These are phyloP conservation scores for Arthrocladium fulminans DNA, from an alignment of 2,329 filamentous ascomycete genomes.

Conservation along the genomic window DNA sequence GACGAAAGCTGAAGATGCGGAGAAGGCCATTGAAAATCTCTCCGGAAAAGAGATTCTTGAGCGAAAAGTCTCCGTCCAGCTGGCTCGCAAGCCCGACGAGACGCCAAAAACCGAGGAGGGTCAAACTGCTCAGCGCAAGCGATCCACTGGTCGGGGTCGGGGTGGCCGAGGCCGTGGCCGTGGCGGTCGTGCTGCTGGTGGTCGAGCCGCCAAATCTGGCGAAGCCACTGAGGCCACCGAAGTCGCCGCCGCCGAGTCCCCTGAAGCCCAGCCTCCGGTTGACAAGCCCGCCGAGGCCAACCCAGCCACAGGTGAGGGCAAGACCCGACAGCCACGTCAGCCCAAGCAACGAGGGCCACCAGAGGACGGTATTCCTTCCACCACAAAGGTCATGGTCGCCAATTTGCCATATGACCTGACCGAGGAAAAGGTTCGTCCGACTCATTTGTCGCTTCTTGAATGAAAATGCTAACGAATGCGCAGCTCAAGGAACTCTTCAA, in stretches of 20 bases:
- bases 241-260: conserved; percentile 38
- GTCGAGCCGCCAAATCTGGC: conserved; percentile 52
- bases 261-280: conserved; percentile 50
- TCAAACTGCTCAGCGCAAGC: conserved; percentile 52
- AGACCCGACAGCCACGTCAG: conserved; percentile 44
- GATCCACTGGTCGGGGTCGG: conserved; percentile 50
- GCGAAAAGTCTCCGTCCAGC: conserved; percentile 97
- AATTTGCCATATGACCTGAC: conserved; percentile 97
- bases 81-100: conserved; percentile 93
- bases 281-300: conserved; percentile 47
- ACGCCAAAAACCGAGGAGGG: conserved; percentile 62
- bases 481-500: conserved; percentile 96
- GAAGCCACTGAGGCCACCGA: conserved; percentile 33
- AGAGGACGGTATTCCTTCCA: conserved; percentile 93
- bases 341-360: conserved; percentile 86
- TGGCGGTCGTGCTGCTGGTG: conserved; percentile 58
- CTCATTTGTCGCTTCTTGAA: neutral
- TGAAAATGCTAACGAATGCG: conserved; percentile 25
- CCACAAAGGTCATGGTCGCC: conserved; percentile 99
- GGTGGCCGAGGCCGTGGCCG: conserved; percentile 54
- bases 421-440: conserved; percentile 74
- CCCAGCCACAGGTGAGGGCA: conserved; percentile 29
- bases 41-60: conserved; percentile 97
- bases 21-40: conserved; percentile 89
- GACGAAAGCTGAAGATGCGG: conserved; percentile 85